Evolutionary conservation across 2,329 filamentous ascomycete genomes (phyloP).

Genomic region (Botryotinia calthae): DNA sequence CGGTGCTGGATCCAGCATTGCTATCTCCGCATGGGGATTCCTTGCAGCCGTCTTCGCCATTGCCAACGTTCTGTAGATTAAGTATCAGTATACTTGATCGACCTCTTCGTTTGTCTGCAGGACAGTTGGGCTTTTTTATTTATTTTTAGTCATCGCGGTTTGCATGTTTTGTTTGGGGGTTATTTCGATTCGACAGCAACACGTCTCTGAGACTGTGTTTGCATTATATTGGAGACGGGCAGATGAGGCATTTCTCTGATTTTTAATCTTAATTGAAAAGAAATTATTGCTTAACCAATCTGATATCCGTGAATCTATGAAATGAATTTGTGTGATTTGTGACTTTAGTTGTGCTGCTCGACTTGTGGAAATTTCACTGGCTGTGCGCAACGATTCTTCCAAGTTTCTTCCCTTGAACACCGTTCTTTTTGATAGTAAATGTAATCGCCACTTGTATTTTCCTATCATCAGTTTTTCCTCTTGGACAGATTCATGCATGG

Average conservation of each 20-base stretch:
- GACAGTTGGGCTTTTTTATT: neutral
- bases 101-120: neutral
- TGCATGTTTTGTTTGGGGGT: constrained; percentile 1
- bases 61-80: constrained; percentile 6
- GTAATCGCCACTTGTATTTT: neutral
- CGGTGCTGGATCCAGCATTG: constrained; percentile 6
- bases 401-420: neutral
- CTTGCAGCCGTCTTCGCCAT: constrained; percentile 9
- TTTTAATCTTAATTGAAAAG: constrained; percentile 16
- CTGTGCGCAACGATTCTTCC: neutral
- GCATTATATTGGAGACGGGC: constrained; percentile 5
- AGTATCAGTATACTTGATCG: neutral
- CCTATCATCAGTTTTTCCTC: neutral
- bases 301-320: neutral
- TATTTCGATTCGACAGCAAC: neutral
- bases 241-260: constrained; percentile 13
- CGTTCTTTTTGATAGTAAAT: neutral
- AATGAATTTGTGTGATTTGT: neutral
- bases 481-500: neutral
- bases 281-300: neutral
- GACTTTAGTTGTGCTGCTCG: neutral
- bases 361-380: neutral
- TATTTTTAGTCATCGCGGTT: neutral
- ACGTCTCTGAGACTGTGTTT: neutral
- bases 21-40: constrained; percentile 13